These are phyloP conservation scores for Dactylis glomerata DNA, from an alignment of 176 grass and related monocot genomes.

Conservation along the genomic window DNA sequence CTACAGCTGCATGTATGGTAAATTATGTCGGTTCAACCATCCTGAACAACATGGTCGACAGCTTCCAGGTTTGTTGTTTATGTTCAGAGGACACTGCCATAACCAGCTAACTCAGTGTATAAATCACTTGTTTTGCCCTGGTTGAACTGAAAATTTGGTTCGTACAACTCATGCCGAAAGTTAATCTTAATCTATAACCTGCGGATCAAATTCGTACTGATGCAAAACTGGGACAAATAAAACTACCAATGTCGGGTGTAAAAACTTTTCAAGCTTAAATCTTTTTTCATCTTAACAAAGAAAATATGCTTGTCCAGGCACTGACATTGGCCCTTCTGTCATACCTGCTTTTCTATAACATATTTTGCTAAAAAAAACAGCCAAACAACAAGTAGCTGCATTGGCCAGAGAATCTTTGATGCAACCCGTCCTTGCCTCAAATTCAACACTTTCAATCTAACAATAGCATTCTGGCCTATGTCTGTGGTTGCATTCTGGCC, in stretches of 20 bases:
- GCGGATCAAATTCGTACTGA: background rate
- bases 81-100: background rate
- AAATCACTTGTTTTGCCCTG: background rate
- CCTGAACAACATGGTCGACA: slow-evolving; percentile 42
- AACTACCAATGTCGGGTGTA: background rate
- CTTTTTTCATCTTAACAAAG: background rate
- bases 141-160: slow-evolving; percentile 19
- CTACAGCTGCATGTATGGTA: slow-evolving; percentile 85
- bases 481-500: background rate
- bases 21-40: slow-evolving; percentile 76
- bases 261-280: background rate
- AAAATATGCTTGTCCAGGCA: background rate
- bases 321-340: background rate
- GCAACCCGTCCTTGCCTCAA: background rate
- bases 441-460: background rate
- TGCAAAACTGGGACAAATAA: background rate
- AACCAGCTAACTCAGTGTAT: background rate
- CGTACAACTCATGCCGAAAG: slow-evolving; percentile 8
- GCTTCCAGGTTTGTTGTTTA: slow-evolving; percentile 38
- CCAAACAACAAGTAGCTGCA: background rate
- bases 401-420: background rate
- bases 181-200: slow-evolving; percentile 1
- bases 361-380: background rate
- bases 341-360: slow-evolving; percentile 12
- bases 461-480: background rate